phyloP scores from a whole-genome alignment of 257 asterid species.

The Salvia rosmarinus region DNA sequence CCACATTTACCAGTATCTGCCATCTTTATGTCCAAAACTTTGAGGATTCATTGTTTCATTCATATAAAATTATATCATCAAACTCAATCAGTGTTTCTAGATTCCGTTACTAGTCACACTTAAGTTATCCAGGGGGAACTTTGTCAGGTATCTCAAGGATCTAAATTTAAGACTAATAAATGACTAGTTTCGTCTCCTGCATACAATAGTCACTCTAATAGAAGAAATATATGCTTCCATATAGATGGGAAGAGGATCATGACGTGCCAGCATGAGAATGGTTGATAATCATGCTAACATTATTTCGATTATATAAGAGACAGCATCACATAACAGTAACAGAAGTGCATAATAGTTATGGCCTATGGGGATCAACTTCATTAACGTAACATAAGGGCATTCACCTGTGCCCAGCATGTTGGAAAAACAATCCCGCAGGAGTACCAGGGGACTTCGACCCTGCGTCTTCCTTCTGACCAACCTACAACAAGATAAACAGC shows the following conservation, averaged over 20 bases:
- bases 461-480: conserved; percentile 64
- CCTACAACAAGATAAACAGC: conserved; percentile 49
- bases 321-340: background rate
- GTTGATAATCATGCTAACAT: background rate
- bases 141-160: background rate
- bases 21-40: background rate
- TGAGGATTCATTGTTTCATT: background rate
- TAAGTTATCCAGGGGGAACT: background rate
- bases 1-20: background rate
- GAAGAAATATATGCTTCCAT: background rate
- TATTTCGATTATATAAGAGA: conserved; percentile 1
- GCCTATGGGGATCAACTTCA: conserved; percentile 17
- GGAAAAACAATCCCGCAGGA: conserved; percentile 92
- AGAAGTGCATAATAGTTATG: background rate
- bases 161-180: background rate
- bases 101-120: background rate
- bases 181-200: background rate
- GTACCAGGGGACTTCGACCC: conserved; percentile 55
- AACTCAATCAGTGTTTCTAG: background rate
- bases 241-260: background rate
- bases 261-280: background rate
- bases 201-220: background rate
- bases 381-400: conserved; percentile 26
- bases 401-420: conserved; percentile 99
- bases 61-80: background rate